Conservation (phyloP, 2,329 filamentous ascomycete species). For the Lasiodiplodia gonubiensis region DNA sequence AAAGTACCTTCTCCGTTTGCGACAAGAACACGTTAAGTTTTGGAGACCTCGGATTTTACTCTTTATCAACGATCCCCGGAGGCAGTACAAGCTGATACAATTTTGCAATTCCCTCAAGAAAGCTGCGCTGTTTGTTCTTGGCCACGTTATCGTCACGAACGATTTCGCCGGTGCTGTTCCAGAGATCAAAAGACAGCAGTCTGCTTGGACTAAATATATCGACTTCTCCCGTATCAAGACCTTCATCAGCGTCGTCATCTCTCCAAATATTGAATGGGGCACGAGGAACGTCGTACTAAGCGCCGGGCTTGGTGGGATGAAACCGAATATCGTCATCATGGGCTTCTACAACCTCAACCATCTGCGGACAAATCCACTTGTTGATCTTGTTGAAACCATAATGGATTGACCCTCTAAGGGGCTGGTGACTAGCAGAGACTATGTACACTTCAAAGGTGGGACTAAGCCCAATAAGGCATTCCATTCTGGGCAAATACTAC, state of each 20-base stretch:
- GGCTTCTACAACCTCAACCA: slow-evolving; percentile 83
- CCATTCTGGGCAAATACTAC: too few relatives aligned
- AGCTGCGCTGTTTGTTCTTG: slow-evolving; percentile 81
- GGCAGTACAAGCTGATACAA: slow-evolving; percentile 81
- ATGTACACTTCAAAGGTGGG: too few relatives aligned
- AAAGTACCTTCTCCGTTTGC: slow-evolving; percentile 83
- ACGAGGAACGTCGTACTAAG: slow-evolving; percentile 81
- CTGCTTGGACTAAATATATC: slow-evolving; percentile 84
- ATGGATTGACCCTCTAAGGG: too few relatives aligned
- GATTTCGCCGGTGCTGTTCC: slow-evolving; percentile 80
- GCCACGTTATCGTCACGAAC: slow-evolving; percentile 84
- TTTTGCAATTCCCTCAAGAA: slow-evolving; percentile 94
- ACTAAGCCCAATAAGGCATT: too few relatives aligned
- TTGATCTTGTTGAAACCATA: too few relatives aligned
- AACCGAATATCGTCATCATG: slow-evolving; percentile 83
- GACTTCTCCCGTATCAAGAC: slow-evolving; percentile 87
- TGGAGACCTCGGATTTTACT: slow-evolving; percentile 89
- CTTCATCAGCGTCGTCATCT: slow-evolving; percentile 85
- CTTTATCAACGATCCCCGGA: slow-evolving; percentile 81
- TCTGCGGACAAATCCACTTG: slow-evolving; percentile 65
- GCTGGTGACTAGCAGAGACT: too few relatives aligned
- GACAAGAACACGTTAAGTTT: slow-evolving; percentile 90
- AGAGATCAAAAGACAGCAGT: slow-evolving; percentile 80
- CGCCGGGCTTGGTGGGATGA: slow-evolving; percentile 83
- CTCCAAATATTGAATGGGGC: slow-evolving; percentile 83